A percentile compares a stretch with the other conserved stretches of the same genome.
Conservation (phyloP, 345 rosid species). For the Sisymbrium irio region DNA sequence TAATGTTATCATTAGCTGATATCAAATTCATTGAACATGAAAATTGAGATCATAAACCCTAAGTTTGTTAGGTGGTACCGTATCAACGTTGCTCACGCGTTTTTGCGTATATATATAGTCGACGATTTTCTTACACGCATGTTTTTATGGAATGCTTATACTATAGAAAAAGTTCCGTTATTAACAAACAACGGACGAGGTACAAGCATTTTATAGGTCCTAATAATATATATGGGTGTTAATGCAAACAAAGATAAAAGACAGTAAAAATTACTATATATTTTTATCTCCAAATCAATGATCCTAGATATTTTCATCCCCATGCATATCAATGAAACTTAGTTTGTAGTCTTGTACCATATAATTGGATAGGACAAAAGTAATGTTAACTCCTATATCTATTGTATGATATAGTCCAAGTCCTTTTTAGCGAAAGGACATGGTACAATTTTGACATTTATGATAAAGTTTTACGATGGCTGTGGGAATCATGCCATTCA, state of each 20-base stretch:
- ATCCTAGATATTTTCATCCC: constrained; percentile 2
- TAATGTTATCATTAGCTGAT: not conserved
- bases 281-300: too few relatives aligned
- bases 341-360: constrained; percentile 24
- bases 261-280: not conserved
- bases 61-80: constrained; percentile 9
- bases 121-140: not conserved
- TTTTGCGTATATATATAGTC: not conserved
- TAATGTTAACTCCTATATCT: constrained; percentile 9
- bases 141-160: not conserved
- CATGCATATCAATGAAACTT: not conserved
- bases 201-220: not conserved
- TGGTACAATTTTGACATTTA: constrained; percentile 37
- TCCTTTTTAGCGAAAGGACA: constrained; percentile 28
- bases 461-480: constrained; percentile 19
- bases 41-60: not conserved
- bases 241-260: not conserved
- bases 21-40: not conserved
- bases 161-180: not conserved
- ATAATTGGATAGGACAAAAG: constrained; percentile 26
- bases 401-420: constrained; percentile 19
- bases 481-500: constrained; percentile 1
- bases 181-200: not conserved
- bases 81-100: not conserved
- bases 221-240: not conserved